Percentiles rank a stretch among this genome's conserved stretches.
Conservation (phyloP, 805 yeast species). For the Teunomyces panamensis region DNA sequence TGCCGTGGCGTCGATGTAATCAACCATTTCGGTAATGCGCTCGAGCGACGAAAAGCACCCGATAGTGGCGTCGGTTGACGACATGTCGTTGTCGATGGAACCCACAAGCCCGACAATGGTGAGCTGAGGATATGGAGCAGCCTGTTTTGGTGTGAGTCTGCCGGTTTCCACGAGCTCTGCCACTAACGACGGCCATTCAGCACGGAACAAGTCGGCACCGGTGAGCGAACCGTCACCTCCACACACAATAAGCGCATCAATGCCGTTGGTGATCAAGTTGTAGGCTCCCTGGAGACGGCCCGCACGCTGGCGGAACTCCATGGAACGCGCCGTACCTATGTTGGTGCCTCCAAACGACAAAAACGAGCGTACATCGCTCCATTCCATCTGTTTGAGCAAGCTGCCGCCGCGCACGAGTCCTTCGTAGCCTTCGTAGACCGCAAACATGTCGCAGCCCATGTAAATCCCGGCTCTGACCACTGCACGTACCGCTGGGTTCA, state of each 20-base stretch:
- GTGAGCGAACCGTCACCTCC: slow-evolving; percentile 86
- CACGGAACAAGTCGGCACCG: slow-evolving; percentile 74
- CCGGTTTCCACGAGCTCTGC: slow-evolving; percentile 50
- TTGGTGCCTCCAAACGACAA: slow-evolving; percentile 70
- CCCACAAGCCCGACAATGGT: slow-evolving; percentile 77
- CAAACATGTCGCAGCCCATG: slow-evolving; percentile 64
- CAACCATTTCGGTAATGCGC: slow-evolving; percentile 70
- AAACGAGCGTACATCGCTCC: slow-evolving; percentile 76
- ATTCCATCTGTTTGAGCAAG: slow-evolving; percentile 56
- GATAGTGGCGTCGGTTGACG: slow-evolving; percentile 79
- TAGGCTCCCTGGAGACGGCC: slow-evolving; percentile 65
- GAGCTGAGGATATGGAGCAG: slow-evolving; percentile 49
- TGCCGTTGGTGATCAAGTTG: slow-evolving; percentile 66
- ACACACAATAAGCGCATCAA: slow-evolving; percentile 75
- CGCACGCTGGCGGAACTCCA: slow-evolving; percentile 60
- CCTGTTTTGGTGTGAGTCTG: slow-evolving; percentile 46
- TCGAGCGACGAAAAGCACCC: slow-evolving; percentile 79
- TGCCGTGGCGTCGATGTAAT: slow-evolving; percentile 83
- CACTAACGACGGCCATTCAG: slow-evolving; percentile 74
- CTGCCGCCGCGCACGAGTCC: slow-evolving; percentile 70
- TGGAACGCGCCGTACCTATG: slow-evolving; percentile 76
- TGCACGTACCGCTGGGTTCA: slow-evolving; percentile 75
- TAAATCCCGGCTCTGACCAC: slow-evolving; percentile 67
- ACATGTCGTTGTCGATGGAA: slow-evolving; percentile 82
- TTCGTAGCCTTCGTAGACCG: slow-evolving; percentile 70